A percentile compares a stretch with the other conserved stretches of the same genome.
Conservation (phyloP, 139 green algal genomes). For the Micromonas commoda region DNA sequence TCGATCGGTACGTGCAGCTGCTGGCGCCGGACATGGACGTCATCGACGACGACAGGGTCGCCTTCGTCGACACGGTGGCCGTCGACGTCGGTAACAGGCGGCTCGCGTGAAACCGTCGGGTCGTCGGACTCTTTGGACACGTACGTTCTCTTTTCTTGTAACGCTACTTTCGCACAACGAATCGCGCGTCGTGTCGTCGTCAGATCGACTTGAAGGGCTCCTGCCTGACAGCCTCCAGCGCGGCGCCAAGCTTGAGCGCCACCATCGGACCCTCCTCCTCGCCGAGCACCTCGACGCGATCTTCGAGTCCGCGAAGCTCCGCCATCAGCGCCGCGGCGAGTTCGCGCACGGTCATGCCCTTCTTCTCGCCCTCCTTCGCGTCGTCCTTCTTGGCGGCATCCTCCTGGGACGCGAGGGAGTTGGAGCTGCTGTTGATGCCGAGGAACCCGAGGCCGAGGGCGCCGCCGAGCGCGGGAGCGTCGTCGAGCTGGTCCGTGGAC, state of each 20-base stretch:
- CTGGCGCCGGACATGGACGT: conserved; percentile 66
- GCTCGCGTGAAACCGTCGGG: neutral
- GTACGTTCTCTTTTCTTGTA: too few relatives aligned
- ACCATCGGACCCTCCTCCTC: conserved; percentile 2
- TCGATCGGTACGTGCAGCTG: conserved; percentile 83
- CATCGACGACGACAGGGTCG: conserved; percentile 56
- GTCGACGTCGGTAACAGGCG: conserved; percentile 3
- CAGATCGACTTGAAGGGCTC: neutral
- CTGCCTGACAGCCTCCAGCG: neutral
- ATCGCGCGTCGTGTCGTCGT: neutral
- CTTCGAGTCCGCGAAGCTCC: conserved; percentile 1
- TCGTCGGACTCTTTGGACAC: too few relatives aligned
- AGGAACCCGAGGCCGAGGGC: neutral
- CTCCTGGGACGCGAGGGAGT: neutral
- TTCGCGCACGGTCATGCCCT: neutral
- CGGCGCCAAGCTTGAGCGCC: neutral
- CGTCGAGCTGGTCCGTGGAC: neutral
- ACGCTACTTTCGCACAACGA: too few relatives aligned
- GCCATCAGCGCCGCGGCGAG: neutral
- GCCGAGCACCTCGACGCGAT: neutral
- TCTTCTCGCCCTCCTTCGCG: neutral
- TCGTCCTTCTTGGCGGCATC: neutral
- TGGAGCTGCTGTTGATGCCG: neutral
- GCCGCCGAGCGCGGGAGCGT: neutral
- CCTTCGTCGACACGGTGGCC: conserved; percentile 16